Base-by-base conservation (phyloP, 1,139 yeast species). In the Debaryomyces sp. region DNA sequence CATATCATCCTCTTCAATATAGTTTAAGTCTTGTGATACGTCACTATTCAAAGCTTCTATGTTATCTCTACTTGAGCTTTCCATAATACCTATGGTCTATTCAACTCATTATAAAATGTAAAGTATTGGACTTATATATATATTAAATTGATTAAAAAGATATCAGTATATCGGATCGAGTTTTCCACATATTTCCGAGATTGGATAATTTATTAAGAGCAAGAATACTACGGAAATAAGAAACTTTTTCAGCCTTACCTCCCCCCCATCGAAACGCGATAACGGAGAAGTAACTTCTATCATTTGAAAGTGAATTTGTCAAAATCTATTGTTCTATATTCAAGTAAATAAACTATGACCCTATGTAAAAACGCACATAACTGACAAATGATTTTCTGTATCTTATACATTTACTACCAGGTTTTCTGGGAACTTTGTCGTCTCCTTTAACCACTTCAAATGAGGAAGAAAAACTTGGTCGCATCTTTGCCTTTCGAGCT, bases 381-480 rank as follows among this genome's bases (percentile, higher is more conserved):
- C 12, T 15, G 18, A 7, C 7, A 17, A 17, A 5, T 32, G 3
- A 4, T 8, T 17, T 15, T 4, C 18, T 6, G 6, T 4, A n/a
- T 9, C 22, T 18, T 42, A 42, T 34, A 42, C 34, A 15, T 29
- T 26, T 22, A 37, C 42, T 8, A 32, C 38, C 43, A 44, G 38
- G 15, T 30, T 39, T n/a, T 33, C 35, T 8, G 53, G 55, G 37
- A 24, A 53, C 42, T 60, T 52, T 21, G 68, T 61, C 24, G 77
- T 70, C 40, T 68, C 66, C 51, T 68, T 66, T 35, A 73, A 60
- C 77, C 77, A 72, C 46, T 63, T 55, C 54, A 73, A 58, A 54
- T 73, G 78, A 1, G 77, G 77, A 21, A 73, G 58, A 49, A 71
- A 76, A 9, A 74, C 68, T 10, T 70, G 66, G 4, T 55, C 50